Base-by-base conservation (phyloP, 2,329 filamentous ascomycete genomes). In the Talaromyces rugulosus region DNA sequence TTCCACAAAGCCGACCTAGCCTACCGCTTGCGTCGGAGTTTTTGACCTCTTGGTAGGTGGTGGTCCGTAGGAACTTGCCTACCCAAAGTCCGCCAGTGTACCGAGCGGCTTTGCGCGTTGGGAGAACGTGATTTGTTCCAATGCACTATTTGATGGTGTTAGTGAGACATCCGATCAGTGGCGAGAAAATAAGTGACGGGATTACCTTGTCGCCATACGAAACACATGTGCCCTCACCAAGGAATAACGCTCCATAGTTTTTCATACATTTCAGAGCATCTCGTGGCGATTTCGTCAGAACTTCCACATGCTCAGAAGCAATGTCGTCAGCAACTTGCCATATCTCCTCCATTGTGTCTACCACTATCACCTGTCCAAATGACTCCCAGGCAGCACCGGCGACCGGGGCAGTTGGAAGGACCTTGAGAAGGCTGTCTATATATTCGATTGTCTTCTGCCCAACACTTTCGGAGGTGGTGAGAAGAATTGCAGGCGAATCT, bases 1-100 rank as follows among this genome's bases (percentile, higher is more conserved):
- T 70, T 1, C 79, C 81, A 65, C 82, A 84, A 1, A 85, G 70
- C 4, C 72, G 67, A 0, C 82, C 82, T 4, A 84, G 71, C 63
- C 81, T 70, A 0, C 78, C 82, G 67, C 80, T 83, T 12, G 77
- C 79, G 56, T 78, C 68, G 3, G 72, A 68, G 4, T 71, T 70
- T 1, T 68, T 71, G 0, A 84, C 81, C 63, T 83, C 81, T 65
- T 84, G 82, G 65, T 84, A 84, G 0, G 82, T 84, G n/a, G 77
- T 73, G 0, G 81, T 84, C 36, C 77, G 75, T 16, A 84, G 71
- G 64, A 76, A 84, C 67, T 84, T 84, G n/a, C 82, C 81, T 2
- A 84, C 82, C 82, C 82, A 84, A 3, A 84, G 72, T 1, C 82
- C 82, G 2, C 82, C 82, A 0, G 82, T 84, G 65, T 81, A 84